Evolutionary conservation across 805 yeast genomes (phyloP).

Genomic region (Teunomyces cretensis): DNA sequence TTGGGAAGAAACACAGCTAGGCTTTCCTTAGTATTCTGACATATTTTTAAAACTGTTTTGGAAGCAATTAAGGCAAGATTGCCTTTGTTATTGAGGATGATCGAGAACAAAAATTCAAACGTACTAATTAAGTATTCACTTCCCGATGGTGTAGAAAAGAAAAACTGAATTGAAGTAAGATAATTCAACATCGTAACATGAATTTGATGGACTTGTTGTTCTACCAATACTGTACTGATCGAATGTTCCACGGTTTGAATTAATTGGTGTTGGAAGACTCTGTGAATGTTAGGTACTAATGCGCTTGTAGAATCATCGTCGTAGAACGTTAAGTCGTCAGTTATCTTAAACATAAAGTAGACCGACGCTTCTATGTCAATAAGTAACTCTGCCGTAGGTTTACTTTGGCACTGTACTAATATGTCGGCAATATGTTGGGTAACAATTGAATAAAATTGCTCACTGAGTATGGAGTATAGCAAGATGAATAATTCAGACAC

Average conservation of each 20-base stretch:
- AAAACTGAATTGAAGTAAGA: conserved; percentile 60
- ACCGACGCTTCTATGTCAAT: conserved; percentile 60
- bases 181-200: conserved; percentile 50
- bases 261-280: conserved; percentile 22
- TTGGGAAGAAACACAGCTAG: conserved; percentile 44
- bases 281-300: conserved; percentile 25
- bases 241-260: conserved; percentile 17
- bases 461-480: conserved; percentile 64
- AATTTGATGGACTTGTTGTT: conserved; percentile 9
- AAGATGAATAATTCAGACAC: conserved; percentile 76
- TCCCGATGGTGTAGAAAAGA: conserved; percentile 51
- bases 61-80: conserved; percentile 40
- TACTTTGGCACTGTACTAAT: conserved; percentile 9
- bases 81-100: conserved; percentile 23
- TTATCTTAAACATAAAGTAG: conserved; percentile 55
- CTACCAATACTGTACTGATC: conserved; percentile 7
- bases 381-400: conserved; percentile 14
- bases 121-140: conserved; percentile 46
- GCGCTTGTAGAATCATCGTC: conserved; percentile 29
- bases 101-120: conserved; percentile 54
- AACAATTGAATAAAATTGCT: conserved; percentile 46
- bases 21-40: conserved; percentile 51
- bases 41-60: conserved; percentile 57
- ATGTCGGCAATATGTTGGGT: conserved; percentile 30
- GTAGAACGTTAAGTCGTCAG: conserved; percentile 50